These are phyloP conservation scores for Alternaria sp. DNA, from an alignment of 2,329 filamentous ascomycete genomes.

Conservation along the genomic window DNA sequence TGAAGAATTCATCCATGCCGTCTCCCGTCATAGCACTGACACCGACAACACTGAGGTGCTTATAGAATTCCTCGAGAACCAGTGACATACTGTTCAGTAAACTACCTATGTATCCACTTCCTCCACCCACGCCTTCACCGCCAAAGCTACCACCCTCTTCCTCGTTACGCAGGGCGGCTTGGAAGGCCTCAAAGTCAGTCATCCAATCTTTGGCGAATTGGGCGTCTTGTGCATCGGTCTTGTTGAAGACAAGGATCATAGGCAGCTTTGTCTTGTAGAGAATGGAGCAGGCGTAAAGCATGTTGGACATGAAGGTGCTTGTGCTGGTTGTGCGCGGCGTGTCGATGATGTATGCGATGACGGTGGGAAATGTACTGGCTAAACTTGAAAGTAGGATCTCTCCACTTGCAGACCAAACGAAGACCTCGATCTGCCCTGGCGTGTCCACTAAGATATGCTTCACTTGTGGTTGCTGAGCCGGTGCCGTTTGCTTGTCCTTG, in stretches of 20 bases:
- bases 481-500: constrained; percentile 33
- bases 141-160: constrained; percentile 81
- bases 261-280: constrained; percentile 98
- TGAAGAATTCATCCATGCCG: constrained; percentile 93
- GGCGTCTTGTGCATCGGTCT: constrained; percentile 93
- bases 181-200: constrained; percentile 98
- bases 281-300: constrained; percentile 98
- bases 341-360: constrained; percentile 97
- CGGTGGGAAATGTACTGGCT: constrained; percentile 92
- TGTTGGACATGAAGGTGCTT: constrained; percentile 99
- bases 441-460: constrained; percentile 93
- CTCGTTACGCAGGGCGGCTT: constrained; percentile 81
- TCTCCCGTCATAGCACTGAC: constrained; percentile 93
- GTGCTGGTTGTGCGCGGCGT: constrained; percentile 93
- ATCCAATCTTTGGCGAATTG: constrained; percentile 98
- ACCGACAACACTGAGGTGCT: constrained; percentile 89
- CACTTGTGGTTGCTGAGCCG: constrained; percentile 64
- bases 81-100: constrained; percentile 97
- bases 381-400: constrained; percentile 93
- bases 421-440: constrained; percentile 97
- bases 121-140: constrained; percentile 72
- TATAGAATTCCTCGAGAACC: constrained; percentile 97
- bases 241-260: constrained; percentile 99
- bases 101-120: constrained; percentile 95
- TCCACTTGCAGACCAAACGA: constrained; percentile 96